Evolutionary conservation across 2,329 filamentous ascomycete genomes (phyloP).

Genomic region (Botryotinia calthae): DNA sequence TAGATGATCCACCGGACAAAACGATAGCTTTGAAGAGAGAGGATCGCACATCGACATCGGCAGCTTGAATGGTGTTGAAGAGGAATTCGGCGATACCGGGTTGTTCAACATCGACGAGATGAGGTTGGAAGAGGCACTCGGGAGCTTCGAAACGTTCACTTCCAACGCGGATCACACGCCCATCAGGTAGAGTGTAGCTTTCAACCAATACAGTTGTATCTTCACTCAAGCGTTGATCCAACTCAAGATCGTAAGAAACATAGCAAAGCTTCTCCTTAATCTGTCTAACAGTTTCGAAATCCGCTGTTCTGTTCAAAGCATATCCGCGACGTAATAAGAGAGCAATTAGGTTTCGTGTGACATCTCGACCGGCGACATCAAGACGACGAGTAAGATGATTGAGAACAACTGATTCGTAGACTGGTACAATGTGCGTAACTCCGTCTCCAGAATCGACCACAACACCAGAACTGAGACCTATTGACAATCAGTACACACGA

Average conservation of each 20-base stretch:
- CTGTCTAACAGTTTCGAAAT: constrained; percentile 97
- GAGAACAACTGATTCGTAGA: constrained; percentile 96
- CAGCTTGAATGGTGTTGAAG: constrained; percentile 97
- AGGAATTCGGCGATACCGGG: constrained; percentile 95
- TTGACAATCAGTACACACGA: constrained; percentile 14
- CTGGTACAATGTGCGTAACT: constrained; percentile 97
- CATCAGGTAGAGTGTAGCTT: constrained; percentile 95
- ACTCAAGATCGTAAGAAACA: constrained; percentile 94
- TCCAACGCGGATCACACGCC: constrained; percentile 91
- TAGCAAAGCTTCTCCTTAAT: constrained; percentile 99
- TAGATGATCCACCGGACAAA: constrained; percentile 92
- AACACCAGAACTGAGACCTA: constrained; percentile 86
- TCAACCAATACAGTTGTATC: constrained; percentile 97
- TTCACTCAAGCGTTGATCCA: constrained; percentile 93
- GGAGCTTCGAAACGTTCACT: constrained; percentile 97
- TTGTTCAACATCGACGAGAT: constrained; percentile 95
- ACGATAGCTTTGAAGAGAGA: constrained; percentile 98
- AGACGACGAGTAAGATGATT: constrained; percentile 93
- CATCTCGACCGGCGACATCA: constrained; percentile 93
- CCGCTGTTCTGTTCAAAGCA: constrained; percentile 94
- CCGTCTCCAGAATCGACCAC: constrained; percentile 98
- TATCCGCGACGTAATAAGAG: constrained; percentile 92
- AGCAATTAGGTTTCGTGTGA: constrained; percentile 96
- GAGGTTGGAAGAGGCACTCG: constrained; percentile 97
- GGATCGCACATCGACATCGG: constrained; percentile 90